A percentile compares a stretch with the other conserved stretches of the same genome.
Evolutionary conservation across 805 yeast genomes (phyloP).

Genomic region (Ogataea henricii): DNA sequence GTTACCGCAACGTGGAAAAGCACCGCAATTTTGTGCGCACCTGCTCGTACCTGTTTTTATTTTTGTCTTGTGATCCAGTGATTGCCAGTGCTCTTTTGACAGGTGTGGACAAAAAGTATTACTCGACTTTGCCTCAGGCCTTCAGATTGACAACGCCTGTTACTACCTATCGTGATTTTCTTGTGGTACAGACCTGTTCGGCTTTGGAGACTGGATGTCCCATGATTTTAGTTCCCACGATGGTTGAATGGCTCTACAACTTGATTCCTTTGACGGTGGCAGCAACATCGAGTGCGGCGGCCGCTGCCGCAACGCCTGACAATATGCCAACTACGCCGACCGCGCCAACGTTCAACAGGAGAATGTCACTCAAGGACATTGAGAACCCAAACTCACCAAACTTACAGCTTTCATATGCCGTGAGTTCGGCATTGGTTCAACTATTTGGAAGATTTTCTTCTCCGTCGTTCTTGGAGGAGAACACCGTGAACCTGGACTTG

Average conservation of each 20-base stretch:
- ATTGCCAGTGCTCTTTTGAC: conserved; percentile 43
- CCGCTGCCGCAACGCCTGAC: not conserved
- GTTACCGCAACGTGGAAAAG: conserved; percentile 42
- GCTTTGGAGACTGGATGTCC: conserved; percentile 41
- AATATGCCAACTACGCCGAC: not conserved
- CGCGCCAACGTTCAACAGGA: conserved; percentile 20
- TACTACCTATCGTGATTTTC: conserved; percentile 62
- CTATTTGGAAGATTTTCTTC: conserved; percentile 42
- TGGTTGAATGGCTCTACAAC: conserved; percentile 64
- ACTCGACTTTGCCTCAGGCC: conserved; percentile 52
- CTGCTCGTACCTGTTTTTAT: conserved; percentile 52
- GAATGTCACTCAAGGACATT: conserved; percentile 16
- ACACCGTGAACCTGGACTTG: conserved; percentile 50
- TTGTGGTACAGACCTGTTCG: conserved; percentile 53
- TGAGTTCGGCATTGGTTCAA: conserved; percentile 49
- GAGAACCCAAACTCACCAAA: conserved; percentile 11
- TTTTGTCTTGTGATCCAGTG: conserved; percentile 41
- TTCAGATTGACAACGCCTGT: conserved; percentile 44
- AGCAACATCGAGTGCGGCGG: not conserved
- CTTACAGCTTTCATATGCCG: conserved; percentile 51
- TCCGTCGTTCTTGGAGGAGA: conserved; percentile 38
- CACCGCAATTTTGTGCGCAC: conserved; percentile 49
- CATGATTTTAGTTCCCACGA: conserved; percentile 44
- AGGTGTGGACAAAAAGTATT: conserved; percentile 46
- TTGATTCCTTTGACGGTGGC: conserved; percentile 46